Percentiles rank a stretch among this genome's conserved stretches.
phyloP scores from a whole-genome alignment of 768 basidiomycete genomes.

The Epithele typhae region DNA sequence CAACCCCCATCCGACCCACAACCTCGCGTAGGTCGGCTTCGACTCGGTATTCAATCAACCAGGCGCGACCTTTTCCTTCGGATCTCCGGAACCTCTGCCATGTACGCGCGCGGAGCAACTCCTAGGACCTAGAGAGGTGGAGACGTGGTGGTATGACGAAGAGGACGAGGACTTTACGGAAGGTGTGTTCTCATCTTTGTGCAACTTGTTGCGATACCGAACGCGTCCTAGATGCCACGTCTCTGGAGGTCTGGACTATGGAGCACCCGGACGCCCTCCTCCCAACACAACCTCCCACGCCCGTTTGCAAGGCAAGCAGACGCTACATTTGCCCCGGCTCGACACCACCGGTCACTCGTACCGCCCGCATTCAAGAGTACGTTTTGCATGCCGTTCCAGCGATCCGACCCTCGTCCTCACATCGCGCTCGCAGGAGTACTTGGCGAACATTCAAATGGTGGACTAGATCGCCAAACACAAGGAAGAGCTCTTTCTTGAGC shows the following conservation, averaged over 20 bases:
- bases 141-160: conserved; percentile 72
- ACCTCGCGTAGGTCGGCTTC: conserved; percentile 66
- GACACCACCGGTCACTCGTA: conserved; percentile 89
- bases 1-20: background rate
- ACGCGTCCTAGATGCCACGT: conserved; percentile 65
- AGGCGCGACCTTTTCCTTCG: conserved; percentile 73
- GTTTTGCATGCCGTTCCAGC: background rate
- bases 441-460: conserved; percentile 77
- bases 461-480: conserved; percentile 68
- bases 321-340: conserved; percentile 75
- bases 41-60: conserved; percentile 89
- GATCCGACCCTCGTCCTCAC: background rate
- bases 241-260: conserved; percentile 75
- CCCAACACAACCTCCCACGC: conserved; percentile 53
- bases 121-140: conserved; percentile 67
- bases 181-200: conserved; percentile 36
- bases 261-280: conserved; percentile 62
- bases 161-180: conserved; percentile 85
- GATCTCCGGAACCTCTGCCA: conserved; percentile 87
- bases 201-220: no score
- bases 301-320: conserved; percentile 52
- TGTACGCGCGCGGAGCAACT: conserved; percentile 75
- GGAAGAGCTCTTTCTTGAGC: conserved; percentile 55
- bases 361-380: conserved; percentile 71
- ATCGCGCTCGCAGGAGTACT: conserved; percentile 59